Percentiles rank a stretch among this genome's conserved stretches.
phyloP scores from a whole-genome alignment of 1,139 yeast species.

The Saccharomyces uvarum region DNA sequence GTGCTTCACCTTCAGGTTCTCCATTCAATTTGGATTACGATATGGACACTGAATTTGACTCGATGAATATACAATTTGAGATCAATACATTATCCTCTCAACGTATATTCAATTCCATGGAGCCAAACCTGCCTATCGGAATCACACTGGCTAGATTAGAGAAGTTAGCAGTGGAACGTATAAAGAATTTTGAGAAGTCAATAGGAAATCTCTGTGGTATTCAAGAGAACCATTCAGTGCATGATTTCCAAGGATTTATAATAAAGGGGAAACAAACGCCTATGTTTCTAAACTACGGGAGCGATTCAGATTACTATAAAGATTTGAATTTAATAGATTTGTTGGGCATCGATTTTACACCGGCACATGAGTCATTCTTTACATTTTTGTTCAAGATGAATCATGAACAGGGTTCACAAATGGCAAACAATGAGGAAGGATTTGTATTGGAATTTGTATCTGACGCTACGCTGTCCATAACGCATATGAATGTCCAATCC shows the following conservation, averaged over 20 bases:
- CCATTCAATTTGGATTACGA: conserved; percentile 13
- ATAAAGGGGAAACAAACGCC: conserved; percentile 20
- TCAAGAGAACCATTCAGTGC: conserved; percentile 12
- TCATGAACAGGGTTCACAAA: conserved; percentile 15
- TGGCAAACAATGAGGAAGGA: conserved; percentile 2
- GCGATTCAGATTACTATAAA: conserved; percentile 9
- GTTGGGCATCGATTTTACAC: conserved; percentile 24
- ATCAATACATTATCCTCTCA: conserved; percentile 6
- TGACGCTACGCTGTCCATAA: conserved; percentile 19
- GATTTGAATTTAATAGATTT: conserved; percentile 18
- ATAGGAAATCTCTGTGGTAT: conserved; percentile 14
- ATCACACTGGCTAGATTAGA: conserved; percentile 11
- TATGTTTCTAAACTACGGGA: conserved; percentile 5
- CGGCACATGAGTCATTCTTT: conserved; percentile 17
- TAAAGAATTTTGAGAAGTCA: not conserved
- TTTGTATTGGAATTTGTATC: conserved; percentile 22
- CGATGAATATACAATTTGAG: conserved; percentile 15
- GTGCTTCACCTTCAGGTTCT: conserved; percentile 3
- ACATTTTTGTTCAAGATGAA: conserved; percentile 22
- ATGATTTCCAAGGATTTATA: conserved; percentile 20
- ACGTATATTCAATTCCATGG: conserved; percentile 3
- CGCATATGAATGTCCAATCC: conserved; percentile 19
- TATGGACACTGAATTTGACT: conserved; percentile 13
- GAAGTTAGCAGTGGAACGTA: not conserved
- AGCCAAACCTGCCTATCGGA: conserved; percentile 10